Percentiles rank a stretch among this genome's conserved stretches.
Conservation (phyloP, 2,329 filamentous ascomycete species). For the Aspergillus sp. region DNA sequence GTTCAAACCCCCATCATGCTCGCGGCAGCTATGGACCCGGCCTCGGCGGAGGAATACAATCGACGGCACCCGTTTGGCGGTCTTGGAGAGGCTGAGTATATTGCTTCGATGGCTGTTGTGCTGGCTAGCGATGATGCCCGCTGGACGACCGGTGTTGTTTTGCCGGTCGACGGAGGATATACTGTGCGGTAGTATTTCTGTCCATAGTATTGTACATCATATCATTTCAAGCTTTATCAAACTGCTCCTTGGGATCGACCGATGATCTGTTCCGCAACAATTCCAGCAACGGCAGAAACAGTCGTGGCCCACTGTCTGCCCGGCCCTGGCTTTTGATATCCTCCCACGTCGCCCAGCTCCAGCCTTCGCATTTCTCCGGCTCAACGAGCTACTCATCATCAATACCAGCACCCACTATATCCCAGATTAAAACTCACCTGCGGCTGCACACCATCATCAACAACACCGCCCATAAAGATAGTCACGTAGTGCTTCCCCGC, state of each 20-base stretch:
- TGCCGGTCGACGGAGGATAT: slow-evolving; percentile 45
- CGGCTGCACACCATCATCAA: slow-evolving; percentile 45
- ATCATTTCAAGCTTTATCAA: background rate
- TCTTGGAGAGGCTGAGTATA: slow-evolving; percentile 25
- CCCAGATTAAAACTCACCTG: slow-evolving; percentile 38
- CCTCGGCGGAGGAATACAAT: slow-evolving; percentile 3
- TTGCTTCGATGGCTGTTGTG: slow-evolving; percentile 38
- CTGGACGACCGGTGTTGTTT: slow-evolving; percentile 41
- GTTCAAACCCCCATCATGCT: slow-evolving; percentile 3
- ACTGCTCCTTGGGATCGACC: background rate
- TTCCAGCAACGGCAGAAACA: background rate
- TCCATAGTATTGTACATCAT: background rate
- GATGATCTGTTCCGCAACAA: background rate
- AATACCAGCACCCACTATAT: background rate
- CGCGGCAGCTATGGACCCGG: background rate
- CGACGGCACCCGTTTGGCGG: slow-evolving; percentile 20
- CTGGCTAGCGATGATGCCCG: slow-evolving; percentile 42
- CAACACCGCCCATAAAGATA: slow-evolving; percentile 54
- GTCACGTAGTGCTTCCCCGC: slow-evolving; percentile 69
- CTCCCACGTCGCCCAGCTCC: slow-evolving; percentile 49
- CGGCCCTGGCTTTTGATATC: slow-evolving; percentile 28
- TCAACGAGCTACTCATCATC: slow-evolving; percentile 27
- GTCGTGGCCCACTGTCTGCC: background rate
- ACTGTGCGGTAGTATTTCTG: slow-evolving; percentile 13
- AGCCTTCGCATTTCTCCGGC: slow-evolving; percentile 49